These are phyloP conservation scores for Vicia villosa DNA, from an alignment of 306 rosid species.

Conservation along the genomic window DNA sequence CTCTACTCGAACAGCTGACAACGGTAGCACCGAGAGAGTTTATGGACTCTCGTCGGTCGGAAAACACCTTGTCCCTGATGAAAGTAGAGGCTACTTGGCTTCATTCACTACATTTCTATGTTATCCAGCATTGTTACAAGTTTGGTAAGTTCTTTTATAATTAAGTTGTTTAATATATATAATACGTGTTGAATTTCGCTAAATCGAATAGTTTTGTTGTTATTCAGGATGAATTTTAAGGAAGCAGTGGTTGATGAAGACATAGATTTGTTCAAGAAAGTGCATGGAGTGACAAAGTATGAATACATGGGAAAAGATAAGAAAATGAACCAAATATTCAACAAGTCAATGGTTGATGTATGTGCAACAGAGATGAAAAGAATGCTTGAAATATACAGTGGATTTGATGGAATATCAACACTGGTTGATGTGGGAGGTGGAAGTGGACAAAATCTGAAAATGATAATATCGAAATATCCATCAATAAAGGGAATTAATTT, in stretches of 20 bases:
- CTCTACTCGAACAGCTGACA: not conserved
- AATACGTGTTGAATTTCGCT: too few species aligned
- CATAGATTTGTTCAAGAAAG: not conserved
- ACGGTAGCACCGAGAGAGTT: constrained; percentile 4
- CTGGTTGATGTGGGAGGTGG: constrained; percentile 8
- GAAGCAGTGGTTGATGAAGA: constrained; percentile 11
- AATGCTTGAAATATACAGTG: constrained; percentile 20
- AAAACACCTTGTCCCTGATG: constrained; percentile 27
- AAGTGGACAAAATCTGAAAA: not conserved
- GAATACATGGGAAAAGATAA: constrained; percentile 5
- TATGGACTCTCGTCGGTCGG: constrained; percentile 31
- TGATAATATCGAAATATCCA: constrained; percentile 37
- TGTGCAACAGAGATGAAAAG: constrained; percentile 9
- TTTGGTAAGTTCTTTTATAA: constrained; percentile 25
- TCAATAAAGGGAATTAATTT: constrained; percentile 43
- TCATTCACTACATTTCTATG: not conserved
- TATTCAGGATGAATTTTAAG: constrained; percentile 38
- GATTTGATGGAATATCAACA: constrained; percentile 23
- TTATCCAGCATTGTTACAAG: not conserved
- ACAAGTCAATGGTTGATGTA: constrained; percentile 2
- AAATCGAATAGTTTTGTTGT: too few species aligned
- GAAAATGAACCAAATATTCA: constrained; percentile 6
- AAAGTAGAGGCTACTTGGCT: constrained; percentile 10
- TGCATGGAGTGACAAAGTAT: constrained; percentile 37
- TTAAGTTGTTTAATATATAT: too few species aligned